phyloP scores from a whole-genome alignment of 2,329 filamentous ascomycete species.

The Alternaria arbusti region DNA sequence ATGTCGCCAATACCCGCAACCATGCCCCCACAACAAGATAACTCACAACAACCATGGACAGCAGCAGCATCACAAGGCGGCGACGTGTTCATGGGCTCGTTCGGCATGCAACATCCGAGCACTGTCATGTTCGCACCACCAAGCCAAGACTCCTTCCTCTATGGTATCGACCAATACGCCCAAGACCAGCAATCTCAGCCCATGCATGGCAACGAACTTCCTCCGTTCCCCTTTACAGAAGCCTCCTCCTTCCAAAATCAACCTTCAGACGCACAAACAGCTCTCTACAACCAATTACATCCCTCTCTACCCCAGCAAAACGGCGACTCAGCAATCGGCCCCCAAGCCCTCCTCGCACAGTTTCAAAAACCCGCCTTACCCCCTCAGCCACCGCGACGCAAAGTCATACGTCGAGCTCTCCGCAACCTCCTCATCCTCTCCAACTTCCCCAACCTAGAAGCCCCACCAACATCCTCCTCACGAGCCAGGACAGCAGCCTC shows the following conservation, averaged over 20 bases:
- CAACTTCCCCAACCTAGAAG: slow-evolving; percentile 53
- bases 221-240: slow-evolving; percentile 35
- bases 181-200: slow-evolving; percentile 24
- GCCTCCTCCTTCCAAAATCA: slow-evolving; percentile 21
- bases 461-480: slow-evolving; percentile 27
- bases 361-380: slow-evolving; percentile 28
- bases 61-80: slow-evolving; percentile 32
- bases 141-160: slow-evolving; percentile 43
- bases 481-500: slow-evolving; percentile 59
- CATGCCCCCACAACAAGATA: slow-evolving; percentile 20
- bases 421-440: slow-evolving; percentile 65
- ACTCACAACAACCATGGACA: slow-evolving; percentile 27
- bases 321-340: slow-evolving; percentile 15
- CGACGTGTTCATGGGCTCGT: slow-evolving; percentile 33
- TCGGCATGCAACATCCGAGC: slow-evolving; percentile 32
- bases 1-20: slow-evolving; percentile 22
- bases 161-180: slow-evolving; percentile 48
- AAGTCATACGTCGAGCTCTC: slow-evolving; percentile 58
- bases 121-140: slow-evolving; percentile 45
- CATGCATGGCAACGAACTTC: slow-evolving; percentile 20
- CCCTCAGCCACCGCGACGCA: slow-evolving; percentile 33
- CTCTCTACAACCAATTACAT: slow-evolving; percentile 30
- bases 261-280: slow-evolving; percentile 28
- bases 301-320: slow-evolving; percentile 20
- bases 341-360: slow-evolving; percentile 30